Evolutionary conservation across 2,329 filamentous ascomycete genomes (phyloP), one percentile per base, ranked within the genome.

Genomic region (Hypoxylon sp.): DNA sequence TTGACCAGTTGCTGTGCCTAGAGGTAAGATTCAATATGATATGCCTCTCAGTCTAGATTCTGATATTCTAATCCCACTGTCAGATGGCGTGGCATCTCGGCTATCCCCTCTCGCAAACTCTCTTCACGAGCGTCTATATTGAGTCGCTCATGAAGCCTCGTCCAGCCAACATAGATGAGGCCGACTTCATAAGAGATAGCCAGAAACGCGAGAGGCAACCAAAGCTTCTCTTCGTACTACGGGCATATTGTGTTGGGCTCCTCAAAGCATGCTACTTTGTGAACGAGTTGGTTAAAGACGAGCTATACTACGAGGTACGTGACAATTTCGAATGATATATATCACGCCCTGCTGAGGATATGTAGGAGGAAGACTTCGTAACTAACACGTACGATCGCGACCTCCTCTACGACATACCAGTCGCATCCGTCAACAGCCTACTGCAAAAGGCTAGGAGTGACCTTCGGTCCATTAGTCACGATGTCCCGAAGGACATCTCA

Each of bases 81-180:
- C 73, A 96, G 90, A 96, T 97, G 87, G 93, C 93, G 67, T 99
- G 96, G 94, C 93, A 98, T 76, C 88, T 93, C 72, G 96, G 96
- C n/a, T 94, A 97, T 74, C 93, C 96, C 1, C 85, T 99, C 7
- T 96, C 95, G 1, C 96, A 98, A 77, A 98, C 96, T 0, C 81
- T 99, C 1, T 93, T 98, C 76, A 97, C 94, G 4, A 97, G 93
- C 54, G 84, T 97, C 32, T 96, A 99, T 77, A 87, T 98, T 60
- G 94, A 97, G 72, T 89, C 88, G 50, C 83, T 99, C 14, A 81
- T 97, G 64, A 91, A 89, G 80, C 90, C 92, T 0, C 83, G 86
- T 28, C 90, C 92, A 3, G 81, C 80, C 33, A 85, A 78, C 4
- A 80, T 96, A 24, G 80, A 89, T 2, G 85, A 93, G 33, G 90